These are phyloP conservation scores for Teratosphaeria nubilosa DNA, from an alignment of 2,329 filamentous ascomycete species.

Conservation along the genomic window DNA sequence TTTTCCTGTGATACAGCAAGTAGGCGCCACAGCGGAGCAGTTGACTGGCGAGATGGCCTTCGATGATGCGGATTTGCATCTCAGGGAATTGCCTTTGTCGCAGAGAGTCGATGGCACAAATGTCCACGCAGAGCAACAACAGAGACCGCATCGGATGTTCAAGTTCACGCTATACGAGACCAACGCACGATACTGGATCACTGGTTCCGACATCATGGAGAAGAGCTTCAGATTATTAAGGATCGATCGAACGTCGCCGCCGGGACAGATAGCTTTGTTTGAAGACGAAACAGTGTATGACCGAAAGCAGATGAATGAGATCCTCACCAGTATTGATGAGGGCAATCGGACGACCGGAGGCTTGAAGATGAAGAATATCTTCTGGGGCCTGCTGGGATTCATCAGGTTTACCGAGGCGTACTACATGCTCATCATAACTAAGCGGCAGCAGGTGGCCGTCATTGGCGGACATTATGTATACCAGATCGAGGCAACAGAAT, in stretches of 20 bases:
- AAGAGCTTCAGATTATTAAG: constrained; percentile 84
- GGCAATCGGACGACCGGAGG: constrained; percentile 87
- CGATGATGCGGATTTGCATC: constrained; percentile 13
- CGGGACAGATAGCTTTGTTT: constrained; percentile 67
- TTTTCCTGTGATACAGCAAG: constrained; percentile 14
- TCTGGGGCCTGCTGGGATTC: constrained; percentile 90
- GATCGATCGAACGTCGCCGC: constrained; percentile 79
- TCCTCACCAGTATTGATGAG: constrained; percentile 90
- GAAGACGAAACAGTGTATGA: constrained; percentile 95
- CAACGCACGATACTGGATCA: constrained; percentile 82
- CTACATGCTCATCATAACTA: constrained; percentile 95
- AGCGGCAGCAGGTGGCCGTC: constrained; percentile 91
- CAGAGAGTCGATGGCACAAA: constrained; percentile 4
- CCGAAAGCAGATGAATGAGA: constrained; percentile 80
- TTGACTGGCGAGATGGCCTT: constrained; percentile 11
- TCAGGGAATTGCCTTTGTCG: constrained; percentile 8
- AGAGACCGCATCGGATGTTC: constrained; percentile 49
- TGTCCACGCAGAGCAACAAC: constrained; percentile 4
- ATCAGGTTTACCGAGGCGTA: constrained; percentile 92
- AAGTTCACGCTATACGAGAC: constrained; percentile 98
- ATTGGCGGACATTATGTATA: constrained; percentile 93
- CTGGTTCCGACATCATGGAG: constrained; percentile 85
- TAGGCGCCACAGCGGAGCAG: constrained; percentile 21
- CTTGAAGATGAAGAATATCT: constrained; percentile 77
- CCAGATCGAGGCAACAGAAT: constrained; percentile 85